phyloP scores from a whole-genome alignment of 1,284 basidiomycete genomes.

The Mycosarcoma mackinlayi region DNA sequence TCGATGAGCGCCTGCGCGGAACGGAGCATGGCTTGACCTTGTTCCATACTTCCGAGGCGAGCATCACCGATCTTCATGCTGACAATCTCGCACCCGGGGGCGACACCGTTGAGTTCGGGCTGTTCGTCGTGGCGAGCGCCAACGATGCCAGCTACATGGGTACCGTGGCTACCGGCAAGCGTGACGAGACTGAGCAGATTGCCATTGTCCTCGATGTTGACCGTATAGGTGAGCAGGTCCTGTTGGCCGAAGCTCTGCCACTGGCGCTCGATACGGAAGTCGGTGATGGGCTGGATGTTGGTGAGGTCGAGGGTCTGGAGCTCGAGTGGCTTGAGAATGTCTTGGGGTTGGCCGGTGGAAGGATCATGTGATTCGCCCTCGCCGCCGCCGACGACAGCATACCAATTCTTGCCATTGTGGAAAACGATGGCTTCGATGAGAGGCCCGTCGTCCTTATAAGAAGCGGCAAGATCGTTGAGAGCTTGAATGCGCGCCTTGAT shows the following conservation, averaged over 20 bases:
- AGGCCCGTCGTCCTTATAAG: constrained; percentile 65
- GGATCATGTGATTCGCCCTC: constrained; percentile 65
- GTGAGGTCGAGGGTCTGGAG: constrained; percentile 58
- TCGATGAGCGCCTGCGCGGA: constrained; percentile 68
- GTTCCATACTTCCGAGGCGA: constrained; percentile 66
- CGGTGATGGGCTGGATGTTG: constrained; percentile 57
- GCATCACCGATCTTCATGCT: constrained; percentile 63
- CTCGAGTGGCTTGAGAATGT: constrained; percentile 39
- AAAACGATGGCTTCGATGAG: constrained; percentile 67
- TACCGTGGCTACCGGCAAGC: constrained; percentile 67
- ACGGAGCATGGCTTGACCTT: constrained; percentile 68
- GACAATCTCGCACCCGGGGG: constrained; percentile 67
- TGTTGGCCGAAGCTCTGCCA: constrained; percentile 65
- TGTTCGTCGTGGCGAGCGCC: constrained; percentile 62
- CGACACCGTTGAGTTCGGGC: constrained; percentile 66
- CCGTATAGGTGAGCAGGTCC: constrained; percentile 67
- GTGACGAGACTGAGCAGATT: constrained; percentile 63
- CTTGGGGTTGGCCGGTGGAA: constrained; percentile 50
- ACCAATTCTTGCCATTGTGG: constrained; percentile 68
- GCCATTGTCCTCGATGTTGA: constrained; percentile 64
- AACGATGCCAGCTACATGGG: constrained; percentile 69
- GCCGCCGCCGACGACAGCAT: constrained; percentile 66
- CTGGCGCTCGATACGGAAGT: constrained; percentile 65
- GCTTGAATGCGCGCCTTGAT: constrained; percentile 61
- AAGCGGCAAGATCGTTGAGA: constrained; percentile 62